Base-by-base conservation (phyloP, 495 filamentous ascomycete genomes). In the Neurospora hispaniola region DNA sequence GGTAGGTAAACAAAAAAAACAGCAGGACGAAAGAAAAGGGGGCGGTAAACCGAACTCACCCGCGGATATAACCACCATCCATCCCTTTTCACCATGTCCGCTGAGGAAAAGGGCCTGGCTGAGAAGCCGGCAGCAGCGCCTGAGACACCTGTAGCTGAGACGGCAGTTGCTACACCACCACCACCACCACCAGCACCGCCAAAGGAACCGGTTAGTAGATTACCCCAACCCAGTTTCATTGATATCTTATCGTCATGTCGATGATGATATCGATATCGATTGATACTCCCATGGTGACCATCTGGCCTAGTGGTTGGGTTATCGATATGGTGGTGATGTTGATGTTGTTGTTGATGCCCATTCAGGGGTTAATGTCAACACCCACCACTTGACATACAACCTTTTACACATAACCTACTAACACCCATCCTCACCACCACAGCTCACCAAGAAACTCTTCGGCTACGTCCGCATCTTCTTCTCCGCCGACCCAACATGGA, bases 401-500 rank as follows among this genome's bases (percentile, higher is more conserved):
- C 10, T 16, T 27, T 40, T 39, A 27, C 44, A 6, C 11, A 59
- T 59, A 38, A 6, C 11, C 27, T 59, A 38, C 71, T 44, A 39
- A 42, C 27, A 46, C 41, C 40, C 12, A 42, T 20, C 16, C 27
- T 27, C 31, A 69, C 35, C 31, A 18, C 39, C 35, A 43, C 14
- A 69, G n/a, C 42, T 31, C 41, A n/a, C 35, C 23, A 42, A 46
- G 23, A 42, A 69, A n/a, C 70, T 74, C 35, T 70, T 72, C 20
- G 48, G 43, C 16, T 77, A 74, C 69, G 43, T 74, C 23, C 68
- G 70, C 66, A 76, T 75, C 69, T 76, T 77, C 44, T 42, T 78
- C 68, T 78, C 80, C 35, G 81, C 78, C 71, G 75, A 82, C 71
- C 82, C 82, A 70, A 80, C 78, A 71, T 77, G 76, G 76, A 38